Evolutionary conservation across 75 land plant species (phyloP).

Genomic region (Isoetes taiwanensis): DNA sequence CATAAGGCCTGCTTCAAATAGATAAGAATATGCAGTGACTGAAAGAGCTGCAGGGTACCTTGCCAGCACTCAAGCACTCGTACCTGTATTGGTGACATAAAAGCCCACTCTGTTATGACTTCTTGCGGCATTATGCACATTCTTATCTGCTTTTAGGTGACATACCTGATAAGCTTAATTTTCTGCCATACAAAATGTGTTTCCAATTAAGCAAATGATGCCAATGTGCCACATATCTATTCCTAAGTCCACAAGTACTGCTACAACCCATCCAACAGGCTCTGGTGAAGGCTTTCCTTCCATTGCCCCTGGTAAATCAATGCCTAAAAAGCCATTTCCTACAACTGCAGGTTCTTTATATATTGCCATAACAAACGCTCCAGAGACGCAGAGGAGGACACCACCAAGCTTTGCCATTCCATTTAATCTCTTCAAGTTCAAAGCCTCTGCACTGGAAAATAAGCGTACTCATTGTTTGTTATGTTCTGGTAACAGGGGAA

Average conservation of each 20-base stretch:
- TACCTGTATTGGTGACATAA: slow-evolving; percentile 28
- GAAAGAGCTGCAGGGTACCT: slow-evolving; percentile 75
- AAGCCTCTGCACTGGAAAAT: slow-evolving; percentile 51
- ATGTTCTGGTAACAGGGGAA: too few relatives aligned
- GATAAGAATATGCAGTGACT: slow-evolving; percentile 78
- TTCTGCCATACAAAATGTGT: slow-evolving; percentile 76
- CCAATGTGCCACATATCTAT: slow-evolving; percentile 79
- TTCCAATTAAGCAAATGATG: slow-evolving; percentile 77
- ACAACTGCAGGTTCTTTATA: slow-evolving; percentile 56
- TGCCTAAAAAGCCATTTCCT: slow-evolving; percentile 34
- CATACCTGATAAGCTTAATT: slow-evolving; percentile 80
- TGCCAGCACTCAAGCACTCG: slow-evolving; percentile 40
- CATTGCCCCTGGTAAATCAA: slow-evolving; percentile 31
- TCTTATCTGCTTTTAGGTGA: neutral
- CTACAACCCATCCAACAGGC: slow-evolving; percentile 57
- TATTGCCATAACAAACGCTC: slow-evolving; percentile 69
- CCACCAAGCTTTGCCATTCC: slow-evolving; percentile 73
- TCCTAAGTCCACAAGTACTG: slow-evolving; percentile 36
- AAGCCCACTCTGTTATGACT: neutral
- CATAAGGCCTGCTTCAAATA: slow-evolving; percentile 73
- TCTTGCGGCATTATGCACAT: neutral
- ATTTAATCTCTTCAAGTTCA: slow-evolving; percentile 41
- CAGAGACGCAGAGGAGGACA: slow-evolving; percentile 50
- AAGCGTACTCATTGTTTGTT: too few relatives aligned
- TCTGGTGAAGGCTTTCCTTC: slow-evolving; percentile 59